Evolutionary conservation across 1,139 yeast species (phyloP).

Genomic region (Diutina rugosa): DNA sequence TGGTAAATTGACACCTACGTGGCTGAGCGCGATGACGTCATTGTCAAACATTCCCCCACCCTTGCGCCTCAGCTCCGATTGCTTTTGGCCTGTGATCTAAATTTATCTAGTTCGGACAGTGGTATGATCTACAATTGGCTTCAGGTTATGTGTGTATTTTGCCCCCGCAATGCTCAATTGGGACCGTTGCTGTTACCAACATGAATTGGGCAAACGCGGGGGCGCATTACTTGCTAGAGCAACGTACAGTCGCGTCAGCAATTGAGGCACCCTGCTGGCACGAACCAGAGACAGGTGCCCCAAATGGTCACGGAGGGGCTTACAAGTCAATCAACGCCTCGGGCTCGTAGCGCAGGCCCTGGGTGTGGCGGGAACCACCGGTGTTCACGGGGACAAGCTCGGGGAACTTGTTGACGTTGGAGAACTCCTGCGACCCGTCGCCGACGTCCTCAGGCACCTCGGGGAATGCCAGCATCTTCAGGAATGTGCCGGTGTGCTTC

Average conservation of each 20-base stretch:
- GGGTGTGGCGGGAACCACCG: not conserved
- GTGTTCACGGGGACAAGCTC: not conserved
- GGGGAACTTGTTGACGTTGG: not conserved
- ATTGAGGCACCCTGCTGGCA: not conserved
- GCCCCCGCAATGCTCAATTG: too few species aligned
- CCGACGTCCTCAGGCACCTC: not conserved
- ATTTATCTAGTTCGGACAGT: not conserved
- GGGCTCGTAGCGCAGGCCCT: not conserved
- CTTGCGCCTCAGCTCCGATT: not conserved
- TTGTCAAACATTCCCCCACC: not conserved
- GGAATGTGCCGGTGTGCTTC: not conserved
- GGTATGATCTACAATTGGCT: too few species aligned
- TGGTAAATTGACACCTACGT: not conserved
- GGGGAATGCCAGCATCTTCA: not conserved
- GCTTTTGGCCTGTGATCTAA: not conserved
- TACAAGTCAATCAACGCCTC: conserved; percentile 1
- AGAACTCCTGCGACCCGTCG: not conserved
- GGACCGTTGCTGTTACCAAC: not conserved
- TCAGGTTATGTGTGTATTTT: too few species aligned
- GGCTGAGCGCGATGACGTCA: not conserved
- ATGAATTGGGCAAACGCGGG: not conserved
- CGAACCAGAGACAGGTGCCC: not conserved
- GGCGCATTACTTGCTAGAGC: not conserved
- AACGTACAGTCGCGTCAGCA: not conserved
- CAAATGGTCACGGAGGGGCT: not conserved